Evolutionary conservation across 768 basidiomycete genomes (phyloP).

Genomic region (Sporobolomyces phaffii): DNA sequence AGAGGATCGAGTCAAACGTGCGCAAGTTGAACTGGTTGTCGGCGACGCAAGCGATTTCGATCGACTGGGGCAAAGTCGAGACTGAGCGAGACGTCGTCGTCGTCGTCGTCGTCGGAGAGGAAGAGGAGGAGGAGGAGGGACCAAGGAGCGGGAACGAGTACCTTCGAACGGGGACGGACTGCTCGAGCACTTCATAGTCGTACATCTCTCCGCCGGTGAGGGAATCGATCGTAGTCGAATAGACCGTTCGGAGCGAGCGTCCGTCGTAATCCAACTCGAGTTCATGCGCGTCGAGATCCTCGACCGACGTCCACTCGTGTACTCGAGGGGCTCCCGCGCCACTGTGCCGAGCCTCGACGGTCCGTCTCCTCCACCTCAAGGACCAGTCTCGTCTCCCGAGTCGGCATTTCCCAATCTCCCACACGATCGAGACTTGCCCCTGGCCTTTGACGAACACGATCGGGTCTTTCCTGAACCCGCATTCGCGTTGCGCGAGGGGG

Average conservation of each 20-base stretch:
- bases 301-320: neutral
- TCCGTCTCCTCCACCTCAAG: neutral
- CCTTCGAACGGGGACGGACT: neutral
- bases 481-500: neutral
- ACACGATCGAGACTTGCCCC: constrained; percentile 16
- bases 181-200: constrained; percentile 9
- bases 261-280: constrained; percentile 6
- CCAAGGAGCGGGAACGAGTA: constrained; percentile 28
- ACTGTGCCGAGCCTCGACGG: neutral
- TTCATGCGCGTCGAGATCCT: neutral
- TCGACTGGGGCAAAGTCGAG: neutral
- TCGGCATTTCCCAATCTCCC: constrained; percentile 25
- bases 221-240: neutral
- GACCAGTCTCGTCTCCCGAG: neutral
- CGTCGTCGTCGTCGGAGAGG: too few relatives aligned
- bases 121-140: neutral
- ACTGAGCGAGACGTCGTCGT: too few relatives aligned
- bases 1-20: constrained; percentile 28
- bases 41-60: constrained; percentile 31
- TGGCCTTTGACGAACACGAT: constrained; percentile 24
- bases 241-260: constrained; percentile 9
- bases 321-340: too few relatives aligned
- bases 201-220: constrained; percentile 5
- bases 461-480: constrained; percentile 33
- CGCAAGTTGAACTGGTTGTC: constrained; percentile 41